Conservation (phyloP, 768 basidiomycete species). For the Tylopilus sp. region DNA sequence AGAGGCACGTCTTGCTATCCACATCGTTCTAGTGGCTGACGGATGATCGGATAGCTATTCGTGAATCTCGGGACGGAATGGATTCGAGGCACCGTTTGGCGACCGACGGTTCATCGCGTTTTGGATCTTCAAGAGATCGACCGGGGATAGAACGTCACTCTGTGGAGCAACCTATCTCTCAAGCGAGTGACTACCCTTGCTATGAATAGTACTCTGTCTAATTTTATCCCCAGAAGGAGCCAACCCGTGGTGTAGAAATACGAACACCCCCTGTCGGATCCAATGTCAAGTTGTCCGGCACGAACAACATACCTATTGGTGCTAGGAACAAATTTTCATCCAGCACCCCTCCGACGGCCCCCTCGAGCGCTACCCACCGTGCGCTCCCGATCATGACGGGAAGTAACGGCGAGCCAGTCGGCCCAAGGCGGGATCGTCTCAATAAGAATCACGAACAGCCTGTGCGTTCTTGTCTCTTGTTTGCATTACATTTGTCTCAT, state of each 20-base stretch:
- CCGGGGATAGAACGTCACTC: conserved; percentile 16
- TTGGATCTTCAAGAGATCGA: conserved; percentile 18
- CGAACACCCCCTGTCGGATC: conserved; percentile 14
- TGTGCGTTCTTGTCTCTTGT: conserved; percentile 12
- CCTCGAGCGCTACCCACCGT: conserved; percentile 2
- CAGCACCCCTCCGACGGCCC: background rate
- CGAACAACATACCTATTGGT: conserved; percentile 33
- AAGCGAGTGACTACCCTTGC: conserved; percentile 11
- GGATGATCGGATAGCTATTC: conserved; percentile 1
- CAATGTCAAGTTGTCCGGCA: conserved; percentile 28
- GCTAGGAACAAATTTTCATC: conserved; percentile 22
- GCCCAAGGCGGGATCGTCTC: conserved; percentile 13
- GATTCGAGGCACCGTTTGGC: conserved; percentile 19
- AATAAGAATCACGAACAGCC: conserved; percentile 22
- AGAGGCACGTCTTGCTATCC: conserved; percentile 8
- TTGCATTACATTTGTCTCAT: conserved; percentile 5
- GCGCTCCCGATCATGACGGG: conserved; percentile 4
- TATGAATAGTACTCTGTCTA: background rate
- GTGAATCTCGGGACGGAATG: conserved; percentile 18
- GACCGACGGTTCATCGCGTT: conserved; percentile 16
- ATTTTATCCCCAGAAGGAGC: conserved; percentile 18
- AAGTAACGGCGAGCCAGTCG: conserved; percentile 20
- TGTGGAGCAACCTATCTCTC: conserved; percentile 13
- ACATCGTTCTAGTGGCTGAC: background rate
- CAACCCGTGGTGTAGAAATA: conserved; percentile 10